Conservation (phyloP, 2,329 filamentous ascomycete species). For the Trichoderma sp. region DNA sequence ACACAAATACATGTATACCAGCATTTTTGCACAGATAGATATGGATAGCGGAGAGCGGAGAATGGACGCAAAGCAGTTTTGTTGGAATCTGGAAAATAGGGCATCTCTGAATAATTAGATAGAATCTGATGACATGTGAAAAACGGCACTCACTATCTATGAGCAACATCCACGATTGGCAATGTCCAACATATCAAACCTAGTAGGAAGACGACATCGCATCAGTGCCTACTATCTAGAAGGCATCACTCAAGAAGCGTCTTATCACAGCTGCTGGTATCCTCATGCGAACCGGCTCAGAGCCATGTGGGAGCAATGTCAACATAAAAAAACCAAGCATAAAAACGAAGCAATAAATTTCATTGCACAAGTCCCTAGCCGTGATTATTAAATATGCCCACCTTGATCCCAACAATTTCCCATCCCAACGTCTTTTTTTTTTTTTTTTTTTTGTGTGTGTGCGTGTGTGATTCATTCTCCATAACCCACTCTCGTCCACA, state of each 20-base stretch:
- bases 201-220: no score
- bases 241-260: background rate
- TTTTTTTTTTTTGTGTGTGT: no score
- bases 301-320: background rate
- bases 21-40: background rate
- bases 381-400: slow-evolving; percentile 7
- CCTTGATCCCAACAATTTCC: background rate
- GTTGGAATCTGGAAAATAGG: background rate
- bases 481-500: background rate
- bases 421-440: background rate
- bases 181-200: background rate
- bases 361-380: slow-evolving; percentile 2
- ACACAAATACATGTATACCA: background rate
- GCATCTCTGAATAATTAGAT: background rate
- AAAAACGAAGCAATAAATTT: background rate
- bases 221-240: background rate
- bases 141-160: background rate
- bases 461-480: no score
- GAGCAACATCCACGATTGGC: no score
- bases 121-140: background rate
- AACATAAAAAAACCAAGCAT: no score
- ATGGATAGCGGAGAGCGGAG: background rate
- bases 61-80: background rate
- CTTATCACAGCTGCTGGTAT: background rate
- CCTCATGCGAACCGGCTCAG: background rate